Conservation (phyloP, 225 moss, liverwort and hornwort species). For the Ulota crispa region DNA sequence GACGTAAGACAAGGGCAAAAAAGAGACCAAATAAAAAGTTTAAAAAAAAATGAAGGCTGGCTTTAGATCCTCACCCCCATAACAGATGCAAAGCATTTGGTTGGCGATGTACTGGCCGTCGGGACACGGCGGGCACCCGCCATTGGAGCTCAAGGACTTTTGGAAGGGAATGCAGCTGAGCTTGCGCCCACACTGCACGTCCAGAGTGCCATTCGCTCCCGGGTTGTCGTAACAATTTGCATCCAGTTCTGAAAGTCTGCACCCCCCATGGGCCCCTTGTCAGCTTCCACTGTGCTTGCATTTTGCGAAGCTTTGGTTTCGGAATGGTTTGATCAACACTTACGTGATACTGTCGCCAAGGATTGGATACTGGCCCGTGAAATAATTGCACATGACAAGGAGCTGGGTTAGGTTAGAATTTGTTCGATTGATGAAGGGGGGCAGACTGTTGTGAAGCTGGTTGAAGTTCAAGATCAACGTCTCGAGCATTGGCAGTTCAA, state of each 20-base stretch:
- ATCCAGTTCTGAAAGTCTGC: conserved; percentile 25
- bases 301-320: not conserved
- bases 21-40: not conserved
- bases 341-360: conserved; percentile 26
- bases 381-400: conserved; percentile 38
- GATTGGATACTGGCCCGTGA: conserved; percentile 32
- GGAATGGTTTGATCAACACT: not conserved
- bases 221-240: conserved; percentile 46
- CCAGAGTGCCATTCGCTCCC: conserved; percentile 34
- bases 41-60: too few relatives aligned
- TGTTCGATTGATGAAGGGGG: conserved; percentile 31
- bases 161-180: conserved; percentile 42
- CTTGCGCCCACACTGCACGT: conserved; percentile 19
- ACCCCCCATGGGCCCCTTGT: not conserved
- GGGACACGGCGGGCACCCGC: conserved; percentile 47
- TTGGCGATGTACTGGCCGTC: conserved; percentile 36
- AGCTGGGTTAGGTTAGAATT: conserved; percentile 38
- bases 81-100: conserved; percentile 39
- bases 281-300: not conserved
- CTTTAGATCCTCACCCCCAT: conserved; percentile 21
- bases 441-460: conserved; percentile 40
- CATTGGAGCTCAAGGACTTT: conserved; percentile 26
- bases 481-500: conserved; percentile 27
- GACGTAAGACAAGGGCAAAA: too few relatives aligned
- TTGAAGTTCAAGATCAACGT: conserved; percentile 35